Conservation (phyloP, 768 basidiomycete genomes). For the Tephrocybe sp. region DNA sequence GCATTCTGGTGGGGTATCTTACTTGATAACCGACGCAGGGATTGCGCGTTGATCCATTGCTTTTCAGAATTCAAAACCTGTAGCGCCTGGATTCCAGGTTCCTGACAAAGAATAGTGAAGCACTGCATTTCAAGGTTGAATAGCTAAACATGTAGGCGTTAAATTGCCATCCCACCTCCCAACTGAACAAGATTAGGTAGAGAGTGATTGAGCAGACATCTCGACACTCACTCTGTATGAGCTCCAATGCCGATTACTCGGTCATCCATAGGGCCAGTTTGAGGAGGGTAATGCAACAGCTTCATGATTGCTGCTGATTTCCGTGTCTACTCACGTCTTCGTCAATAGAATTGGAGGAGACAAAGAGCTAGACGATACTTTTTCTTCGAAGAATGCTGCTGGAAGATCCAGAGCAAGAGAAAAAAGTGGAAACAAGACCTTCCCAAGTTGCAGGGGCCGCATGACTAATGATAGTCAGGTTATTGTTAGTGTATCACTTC, state of each 20-base stretch:
- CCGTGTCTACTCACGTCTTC: slow-evolving; percentile 54
- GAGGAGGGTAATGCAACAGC: slow-evolving; percentile 70
- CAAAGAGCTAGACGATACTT: slow-evolving; percentile 42
- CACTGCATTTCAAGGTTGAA: slow-evolving; percentile 52
- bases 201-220: neutral
- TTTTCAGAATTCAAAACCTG: slow-evolving; percentile 78
- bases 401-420: slow-evolving; percentile 77
- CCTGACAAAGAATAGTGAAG: slow-evolving; percentile 85
- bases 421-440: slow-evolving; percentile 77
- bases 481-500: neutral
- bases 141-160: neutral
- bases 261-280: slow-evolving; percentile 43
- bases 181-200: slow-evolving; percentile 30
- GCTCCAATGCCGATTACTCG: slow-evolving; percentile 71
- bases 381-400: slow-evolving; percentile 77
- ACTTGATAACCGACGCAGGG: slow-evolving; percentile 86
- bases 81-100: slow-evolving; percentile 67
- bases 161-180: slow-evolving; percentile 37
- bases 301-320: slow-evolving; percentile 84
- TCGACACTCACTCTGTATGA: slow-evolving; percentile 60
- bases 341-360: too few species aligned
- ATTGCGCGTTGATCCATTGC: slow-evolving; percentile 81
- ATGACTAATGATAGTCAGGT: slow-evolving; percentile 25
- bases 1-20: slow-evolving; percentile 15
- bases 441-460: slow-evolving; percentile 44